phyloP scores from a whole-genome alignment of 2,329 filamentous ascomycete genomes.

The Teratosphaeria zuluensis region DNA sequence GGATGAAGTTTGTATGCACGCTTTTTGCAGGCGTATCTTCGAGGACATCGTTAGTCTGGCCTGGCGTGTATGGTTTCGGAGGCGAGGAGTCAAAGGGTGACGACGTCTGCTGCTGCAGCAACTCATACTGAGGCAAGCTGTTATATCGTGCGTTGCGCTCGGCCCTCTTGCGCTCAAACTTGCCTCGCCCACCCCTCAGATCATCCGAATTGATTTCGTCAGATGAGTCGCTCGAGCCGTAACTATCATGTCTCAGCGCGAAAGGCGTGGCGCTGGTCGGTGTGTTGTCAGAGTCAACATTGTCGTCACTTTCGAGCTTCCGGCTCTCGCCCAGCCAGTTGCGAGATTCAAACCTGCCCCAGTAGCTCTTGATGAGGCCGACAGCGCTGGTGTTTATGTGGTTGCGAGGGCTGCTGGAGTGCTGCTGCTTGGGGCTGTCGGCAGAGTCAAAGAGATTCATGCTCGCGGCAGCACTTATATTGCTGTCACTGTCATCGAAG shows the following conservation, averaged over 20 bases:
- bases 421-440: not conserved
- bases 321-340: not conserved
- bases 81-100: not conserved
- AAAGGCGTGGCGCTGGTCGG: not conserved
- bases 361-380: not conserved
- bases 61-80: not conserved
- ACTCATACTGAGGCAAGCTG: conserved; percentile 6
- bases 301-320: not conserved
- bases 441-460: not conserved
- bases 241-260: not conserved
- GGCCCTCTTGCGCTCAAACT: conserved; percentile 17
- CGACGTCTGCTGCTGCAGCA: not conserved
- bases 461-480: not conserved
- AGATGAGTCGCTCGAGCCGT: not conserved
- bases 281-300: not conserved
- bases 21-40: not conserved
- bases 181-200: conserved; percentile 15
- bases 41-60: not conserved
- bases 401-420: not conserved
- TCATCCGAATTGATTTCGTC: not conserved
- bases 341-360: not conserved
- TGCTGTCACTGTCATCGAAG: conserved; percentile 1
- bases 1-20: not conserved
- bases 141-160: conserved; percentile 20
- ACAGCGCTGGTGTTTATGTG: not conserved